Evolutionary conservation across 2,329 filamentous ascomycete species (phyloP).

Genomic region (Scedosporium aurantiacum): DNA sequence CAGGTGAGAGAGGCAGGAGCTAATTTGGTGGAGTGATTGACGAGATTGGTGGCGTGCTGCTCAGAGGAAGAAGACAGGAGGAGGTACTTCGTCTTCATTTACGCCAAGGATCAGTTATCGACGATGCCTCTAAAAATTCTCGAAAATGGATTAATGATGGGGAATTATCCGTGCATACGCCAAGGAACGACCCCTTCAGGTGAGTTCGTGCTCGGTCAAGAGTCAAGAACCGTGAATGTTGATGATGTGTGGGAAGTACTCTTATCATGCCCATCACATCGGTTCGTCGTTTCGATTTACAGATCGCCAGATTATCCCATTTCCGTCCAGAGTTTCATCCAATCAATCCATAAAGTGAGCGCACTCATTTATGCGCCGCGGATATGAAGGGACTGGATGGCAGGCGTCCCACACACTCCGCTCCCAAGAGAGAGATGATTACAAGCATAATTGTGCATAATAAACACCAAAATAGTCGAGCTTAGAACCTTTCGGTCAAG

Average conservation of each 20-base stretch:
- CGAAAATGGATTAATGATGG: not conserved
- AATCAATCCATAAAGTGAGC: not conserved
- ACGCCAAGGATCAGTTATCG: too few relatives aligned
- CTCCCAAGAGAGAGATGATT: too few relatives aligned
- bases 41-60: not conserved
- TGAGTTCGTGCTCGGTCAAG: not conserved
- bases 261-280: not conserved
- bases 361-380: not conserved
- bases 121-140: too few relatives aligned
- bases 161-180: not conserved
- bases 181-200: not conserved
- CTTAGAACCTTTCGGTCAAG: too few relatives aligned
- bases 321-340: not conserved
- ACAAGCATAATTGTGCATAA: too few relatives aligned
- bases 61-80: not conserved
- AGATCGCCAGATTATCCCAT: not conserved
- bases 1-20: not conserved
- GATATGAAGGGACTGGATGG: not conserved
- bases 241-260: not conserved
- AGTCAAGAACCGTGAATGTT: too few relatives aligned
- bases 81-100: too few relatives aligned
- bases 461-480: too few relatives aligned
- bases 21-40: not conserved
- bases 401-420: too few relatives aligned
- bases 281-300: not conserved